Evolutionary conservation across 208 protist species (phyloP).

Genomic region (Leishmania mexicana): DNA sequence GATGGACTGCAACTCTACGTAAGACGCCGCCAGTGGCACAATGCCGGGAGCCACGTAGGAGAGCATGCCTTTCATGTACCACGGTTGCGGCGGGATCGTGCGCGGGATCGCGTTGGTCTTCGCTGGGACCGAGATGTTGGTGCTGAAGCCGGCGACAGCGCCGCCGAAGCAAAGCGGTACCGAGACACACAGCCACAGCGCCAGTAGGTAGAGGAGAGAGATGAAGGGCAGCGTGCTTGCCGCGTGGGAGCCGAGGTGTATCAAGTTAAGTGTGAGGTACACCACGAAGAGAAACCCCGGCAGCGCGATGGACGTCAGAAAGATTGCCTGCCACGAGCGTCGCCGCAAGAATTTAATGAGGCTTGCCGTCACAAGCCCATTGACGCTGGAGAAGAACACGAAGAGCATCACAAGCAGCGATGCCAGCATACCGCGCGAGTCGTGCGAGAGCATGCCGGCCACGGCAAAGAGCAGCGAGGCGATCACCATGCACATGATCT

Average conservation of each 20-base stretch:
- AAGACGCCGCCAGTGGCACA: constrained; percentile 97
- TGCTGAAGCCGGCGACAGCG: constrained; percentile 89
- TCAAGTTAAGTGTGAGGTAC: constrained; percentile 63
- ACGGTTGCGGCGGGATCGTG: constrained; percentile 88
- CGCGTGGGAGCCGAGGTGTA: constrained; percentile 45
- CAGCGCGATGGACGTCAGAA: constrained; percentile 45
- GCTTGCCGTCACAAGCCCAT: constrained; percentile 83
- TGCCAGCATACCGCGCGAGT: constrained; percentile 83
- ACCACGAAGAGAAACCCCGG: constrained; percentile 51
- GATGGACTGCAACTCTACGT: constrained; percentile 98
- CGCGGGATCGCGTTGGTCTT: constrained; percentile 93
- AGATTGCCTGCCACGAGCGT: constrained; percentile 78
- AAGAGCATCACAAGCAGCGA: constrained; percentile 65
- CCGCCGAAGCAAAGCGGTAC: constrained; percentile 93
- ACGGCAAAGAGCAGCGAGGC: constrained; percentile 74
- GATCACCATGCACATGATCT: constrained; percentile 83
- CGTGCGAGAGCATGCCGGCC: constrained; percentile 92
- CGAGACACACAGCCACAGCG: constrained; percentile 89
- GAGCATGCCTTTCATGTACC: constrained; percentile 50
- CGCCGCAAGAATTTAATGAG: constrained; percentile 82
- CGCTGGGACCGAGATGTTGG: constrained; percentile 58
- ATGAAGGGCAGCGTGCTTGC: constrained; percentile 58
- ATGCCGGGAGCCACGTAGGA: constrained; percentile 61
- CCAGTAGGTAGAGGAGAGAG: constrained; percentile 31
- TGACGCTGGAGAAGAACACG: constrained; percentile 62